phyloP scores from a whole-genome alignment of 768 basidiomycete genomes.

The Collybiopsis confluens region DNA sequence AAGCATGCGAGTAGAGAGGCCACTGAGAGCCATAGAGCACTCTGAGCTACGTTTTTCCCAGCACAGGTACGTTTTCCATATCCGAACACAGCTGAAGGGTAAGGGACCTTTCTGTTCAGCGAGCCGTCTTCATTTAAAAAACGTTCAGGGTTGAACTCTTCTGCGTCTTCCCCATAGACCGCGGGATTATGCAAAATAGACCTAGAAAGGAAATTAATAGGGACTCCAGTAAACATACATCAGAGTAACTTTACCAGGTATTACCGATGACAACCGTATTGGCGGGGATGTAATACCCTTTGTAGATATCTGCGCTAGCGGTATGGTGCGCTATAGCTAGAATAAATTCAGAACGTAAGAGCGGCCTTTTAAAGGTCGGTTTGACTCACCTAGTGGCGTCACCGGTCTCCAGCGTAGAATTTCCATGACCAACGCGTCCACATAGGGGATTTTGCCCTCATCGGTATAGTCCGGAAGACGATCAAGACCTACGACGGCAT shows the following conservation, averaged over 20 bases:
- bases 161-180: constrained; percentile 23
- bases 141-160: constrained; percentile 26
- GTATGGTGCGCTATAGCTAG: constrained; percentile 15
- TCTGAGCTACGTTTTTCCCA: not conserved
- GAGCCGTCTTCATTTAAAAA: constrained; percentile 12
- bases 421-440: constrained; percentile 14
- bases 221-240: too few species aligned
- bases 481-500: constrained; percentile 12
- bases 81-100: constrained; percentile 11
- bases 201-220: constrained; percentile 4
- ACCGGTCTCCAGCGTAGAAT: constrained; percentile 16
- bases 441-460: constrained; percentile 14
- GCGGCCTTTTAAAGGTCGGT: not conserved
- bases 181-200: constrained; percentile 14
- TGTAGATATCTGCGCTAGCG: constrained; percentile 16
- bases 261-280: constrained; percentile 19
- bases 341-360: not conserved
- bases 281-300: constrained; percentile 19
- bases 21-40: not conserved
- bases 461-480: constrained; percentile 14
- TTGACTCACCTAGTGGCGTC: constrained; percentile 2
- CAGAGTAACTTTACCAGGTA: constrained; percentile 13
- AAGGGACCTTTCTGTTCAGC: not conserved
- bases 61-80: constrained; percentile 13
- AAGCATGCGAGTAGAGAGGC: not conserved